Evolutionary conservation across 257 asterid species (phyloP), one percentile per base, ranked within the genome.

Genomic region (Penstemon davidsonii): DNA sequence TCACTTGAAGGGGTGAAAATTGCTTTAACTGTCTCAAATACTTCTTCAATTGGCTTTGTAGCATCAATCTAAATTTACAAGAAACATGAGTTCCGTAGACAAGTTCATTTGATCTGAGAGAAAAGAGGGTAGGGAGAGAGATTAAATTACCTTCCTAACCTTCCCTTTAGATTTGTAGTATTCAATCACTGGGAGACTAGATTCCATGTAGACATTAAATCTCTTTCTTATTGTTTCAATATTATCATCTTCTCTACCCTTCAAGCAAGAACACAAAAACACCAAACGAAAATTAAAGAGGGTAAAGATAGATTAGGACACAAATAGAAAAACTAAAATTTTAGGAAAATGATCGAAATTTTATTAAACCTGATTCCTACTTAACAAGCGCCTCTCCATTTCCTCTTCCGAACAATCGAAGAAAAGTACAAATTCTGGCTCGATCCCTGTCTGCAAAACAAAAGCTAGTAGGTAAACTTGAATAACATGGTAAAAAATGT

Each of bases 351-450:
- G 58, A 19, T 54, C 25, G 43, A 52, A 36, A 40, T 75, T 19
- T 33, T 55, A 56, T 59, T 25, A 25, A 60, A 82, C 91, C 88
- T 85, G 82, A 72, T 87, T 87, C 73, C 95, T 75, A 63, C 59
- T 64, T 42, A 83, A 73, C 58, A 85, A 71, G 33, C 91, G 95
- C 69, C 62, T 83, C 83, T 80, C 80, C 92, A 85, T 88, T 76
- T 81, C 92, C 76, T 82, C 87, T 77, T 82, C 84, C 10, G 88
- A 69, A 62, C 87, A 87, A 62, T 79, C 80, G 52, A 87, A 82
- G 86, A 80, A 88, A 67, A 88, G 83, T 39, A 91, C 87, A 72
- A 83, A 86, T 67, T 82, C 86, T 19, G 98, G 98, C 78, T 77
- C 88, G 64, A 89, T 89, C 55, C 89, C 94, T 41, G 95, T 89